Conservation (phyloP, 257 asterid species). For the Penstemon davidsonii region DNA sequence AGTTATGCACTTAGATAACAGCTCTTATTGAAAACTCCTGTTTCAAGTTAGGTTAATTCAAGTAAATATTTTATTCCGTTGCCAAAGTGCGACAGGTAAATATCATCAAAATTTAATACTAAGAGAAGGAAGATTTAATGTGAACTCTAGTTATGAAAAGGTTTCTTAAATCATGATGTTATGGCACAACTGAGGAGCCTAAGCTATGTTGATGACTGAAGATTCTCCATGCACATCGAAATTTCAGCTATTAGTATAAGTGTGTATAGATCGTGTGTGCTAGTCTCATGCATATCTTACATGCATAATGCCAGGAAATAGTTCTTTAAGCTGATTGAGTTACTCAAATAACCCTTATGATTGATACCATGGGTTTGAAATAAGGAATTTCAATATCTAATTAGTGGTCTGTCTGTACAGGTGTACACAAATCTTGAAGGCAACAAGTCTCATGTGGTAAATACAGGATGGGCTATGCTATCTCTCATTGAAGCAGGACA, state of each 20-base stretch:
- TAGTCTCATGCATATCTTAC: not conserved
- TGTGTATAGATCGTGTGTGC: not conserved
- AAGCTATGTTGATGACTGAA: not conserved
- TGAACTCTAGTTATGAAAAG: not conserved
- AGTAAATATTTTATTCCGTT: not conserved
- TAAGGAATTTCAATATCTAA: slow-evolving; percentile 17
- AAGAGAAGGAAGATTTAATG: not conserved
- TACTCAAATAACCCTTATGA: slow-evolving; percentile 11
- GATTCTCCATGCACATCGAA: not conserved
- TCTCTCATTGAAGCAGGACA: slow-evolving; percentile 89
- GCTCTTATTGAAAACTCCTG: not conserved
- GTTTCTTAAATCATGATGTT: not conserved
- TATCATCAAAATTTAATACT: not conserved
- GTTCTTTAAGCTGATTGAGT: slow-evolving; percentile 6
- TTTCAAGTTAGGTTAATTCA: not conserved
- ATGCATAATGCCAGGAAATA: not conserved
- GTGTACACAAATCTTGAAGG: slow-evolving; percentile 87
- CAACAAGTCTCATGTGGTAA: slow-evolving; percentile 78
- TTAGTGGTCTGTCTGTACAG: slow-evolving; percentile 40
- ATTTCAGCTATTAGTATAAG: not conserved
- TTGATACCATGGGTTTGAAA: not conserved
- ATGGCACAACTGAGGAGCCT: not conserved
- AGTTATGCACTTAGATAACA: not conserved
- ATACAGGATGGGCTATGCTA: slow-evolving; percentile 91
- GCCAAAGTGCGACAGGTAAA: no score